Conservation (phyloP, 495 filamentous ascomycete genomes). For the Aspergillus baeticus region DNA sequence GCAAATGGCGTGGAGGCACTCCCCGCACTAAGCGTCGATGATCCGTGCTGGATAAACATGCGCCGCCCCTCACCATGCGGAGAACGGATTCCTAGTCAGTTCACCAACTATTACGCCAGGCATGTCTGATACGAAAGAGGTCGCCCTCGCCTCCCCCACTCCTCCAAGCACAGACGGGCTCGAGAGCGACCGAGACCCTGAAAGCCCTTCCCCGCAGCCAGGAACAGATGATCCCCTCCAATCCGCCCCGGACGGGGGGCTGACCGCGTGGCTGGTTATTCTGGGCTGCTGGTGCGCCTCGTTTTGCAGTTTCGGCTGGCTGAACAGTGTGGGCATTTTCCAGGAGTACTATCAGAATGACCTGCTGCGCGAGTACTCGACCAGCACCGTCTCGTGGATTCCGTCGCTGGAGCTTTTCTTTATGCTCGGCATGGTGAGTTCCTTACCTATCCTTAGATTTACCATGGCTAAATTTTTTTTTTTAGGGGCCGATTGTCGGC, state of each 20-base stretch:
- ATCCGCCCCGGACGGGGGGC: not conserved
- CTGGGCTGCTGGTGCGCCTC: not conserved
- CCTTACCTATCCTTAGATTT: not conserved
- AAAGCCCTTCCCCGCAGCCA: no score
- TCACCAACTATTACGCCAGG: no score
- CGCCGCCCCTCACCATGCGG: no score
- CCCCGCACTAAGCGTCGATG: no score
- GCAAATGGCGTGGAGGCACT: no score
- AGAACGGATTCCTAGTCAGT: no score
- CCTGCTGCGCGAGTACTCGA: constrained; percentile 22
- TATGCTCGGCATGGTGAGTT: constrained; percentile 29
- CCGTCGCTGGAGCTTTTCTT: constrained; percentile 38
- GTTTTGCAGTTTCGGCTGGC: not conserved
- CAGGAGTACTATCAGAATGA: constrained; percentile 34
- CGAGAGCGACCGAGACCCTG: no score
- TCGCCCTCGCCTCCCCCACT: no score
- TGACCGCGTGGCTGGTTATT: not conserved
- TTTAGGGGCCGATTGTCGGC: constrained; percentile 22
- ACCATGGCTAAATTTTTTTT: not conserved
- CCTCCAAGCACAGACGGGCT: no score
- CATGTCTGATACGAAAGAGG: no score
- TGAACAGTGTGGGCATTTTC: constrained; percentile 25
- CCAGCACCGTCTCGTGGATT: constrained; percentile 45
- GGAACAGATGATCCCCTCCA: no score
- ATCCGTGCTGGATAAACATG: no score